phyloP scores from a whole-genome alignment of 306 rosid species.

The Ammopiptanthus mongolicus region DNA sequence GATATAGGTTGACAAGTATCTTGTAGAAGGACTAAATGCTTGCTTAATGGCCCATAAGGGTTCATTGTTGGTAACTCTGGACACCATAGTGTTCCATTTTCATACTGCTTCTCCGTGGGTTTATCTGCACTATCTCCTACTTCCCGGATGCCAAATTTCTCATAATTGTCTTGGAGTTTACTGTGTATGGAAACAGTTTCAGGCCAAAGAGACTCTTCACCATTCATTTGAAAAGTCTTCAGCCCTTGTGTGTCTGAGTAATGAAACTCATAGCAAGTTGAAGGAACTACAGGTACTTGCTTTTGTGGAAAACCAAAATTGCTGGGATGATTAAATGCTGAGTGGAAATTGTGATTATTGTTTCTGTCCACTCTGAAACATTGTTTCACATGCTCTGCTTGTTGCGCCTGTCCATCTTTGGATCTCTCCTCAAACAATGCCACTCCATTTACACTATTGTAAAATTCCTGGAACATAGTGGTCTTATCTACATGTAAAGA shows the following conservation, averaged over 20 bases:
- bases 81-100: constrained; percentile 24
- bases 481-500: constrained; percentile 33
- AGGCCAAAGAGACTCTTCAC: constrained; percentile 51
- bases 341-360: constrained; percentile 28
- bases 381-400: constrained; percentile 24
- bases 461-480: constrained; percentile 47
- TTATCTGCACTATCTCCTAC: constrained; percentile 25
- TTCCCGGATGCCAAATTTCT: constrained; percentile 33
- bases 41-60: constrained; percentile 31
- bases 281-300: constrained; percentile 35
- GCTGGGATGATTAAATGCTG: constrained; percentile 35
- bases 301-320: constrained; percentile 33
- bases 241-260: constrained; percentile 30
- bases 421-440: constrained; percentile 35
- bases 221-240: constrained; percentile 39
- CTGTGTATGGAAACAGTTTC: constrained; percentile 32
- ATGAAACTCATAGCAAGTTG: constrained; percentile 31
- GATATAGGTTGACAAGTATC: constrained; percentile 29
- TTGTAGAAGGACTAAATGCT: constrained; percentile 30
- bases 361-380: constrained; percentile 28
- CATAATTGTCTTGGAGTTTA: constrained; percentile 25
- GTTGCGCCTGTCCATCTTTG: constrained; percentile 31
- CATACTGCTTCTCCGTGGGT: constrained; percentile 25
- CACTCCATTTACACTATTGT: constrained; percentile 39
- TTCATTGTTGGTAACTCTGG: constrained; percentile 32